Conservation (phyloP, 768 basidiomycete species). For the Mycena vulgaris region DNA sequence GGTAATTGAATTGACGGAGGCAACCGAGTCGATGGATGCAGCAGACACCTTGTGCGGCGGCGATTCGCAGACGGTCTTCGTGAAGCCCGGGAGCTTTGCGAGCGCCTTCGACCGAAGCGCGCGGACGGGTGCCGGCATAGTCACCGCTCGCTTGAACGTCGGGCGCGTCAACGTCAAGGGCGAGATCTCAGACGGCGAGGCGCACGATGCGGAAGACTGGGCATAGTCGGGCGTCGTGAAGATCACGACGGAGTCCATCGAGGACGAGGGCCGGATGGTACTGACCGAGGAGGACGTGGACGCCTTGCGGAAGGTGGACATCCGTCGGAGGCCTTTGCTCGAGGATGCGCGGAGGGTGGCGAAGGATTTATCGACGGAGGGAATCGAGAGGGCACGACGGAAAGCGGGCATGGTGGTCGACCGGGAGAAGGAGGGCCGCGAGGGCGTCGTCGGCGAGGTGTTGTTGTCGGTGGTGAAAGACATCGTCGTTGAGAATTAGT, state of each 20-base stretch:
- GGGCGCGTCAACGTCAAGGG: constrained; percentile 14
- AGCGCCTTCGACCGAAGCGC: not conserved
- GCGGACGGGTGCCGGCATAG: constrained; percentile 25
- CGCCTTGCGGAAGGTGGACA: constrained; percentile 10
- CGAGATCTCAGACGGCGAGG: not conserved
- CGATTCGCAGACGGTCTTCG: not conserved
- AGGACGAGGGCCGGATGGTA: not conserved
- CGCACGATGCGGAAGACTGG: not conserved
- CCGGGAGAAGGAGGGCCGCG: constrained; percentile 11
- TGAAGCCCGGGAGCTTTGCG: not conserved
- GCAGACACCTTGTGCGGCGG: not conserved
- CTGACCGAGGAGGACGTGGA: not conserved
- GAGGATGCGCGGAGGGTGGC: constrained; percentile 8
- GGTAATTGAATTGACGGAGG: too few relatives aligned
- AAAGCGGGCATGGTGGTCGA: constrained; percentile 27
- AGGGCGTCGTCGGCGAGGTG: constrained; percentile 5
- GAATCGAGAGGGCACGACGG: constrained; percentile 14
- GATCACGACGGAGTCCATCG: constrained; percentile 18
- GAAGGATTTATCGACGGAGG: constrained; percentile 21
- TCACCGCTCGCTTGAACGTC: constrained; percentile 13
- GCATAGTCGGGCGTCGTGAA: constrained; percentile 28
- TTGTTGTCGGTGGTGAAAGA: not conserved
- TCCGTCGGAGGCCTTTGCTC: constrained; percentile 11
- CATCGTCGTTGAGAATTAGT: not conserved
- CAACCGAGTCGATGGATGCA: not conserved